A percentile compares a stretch with the other conserved stretches of the same genome.
These are phyloP conservation scores for Talaromyces verruculosus DNA, from an alignment of 2,329 filamentous ascomycete genomes.

Conservation along the genomic window DNA sequence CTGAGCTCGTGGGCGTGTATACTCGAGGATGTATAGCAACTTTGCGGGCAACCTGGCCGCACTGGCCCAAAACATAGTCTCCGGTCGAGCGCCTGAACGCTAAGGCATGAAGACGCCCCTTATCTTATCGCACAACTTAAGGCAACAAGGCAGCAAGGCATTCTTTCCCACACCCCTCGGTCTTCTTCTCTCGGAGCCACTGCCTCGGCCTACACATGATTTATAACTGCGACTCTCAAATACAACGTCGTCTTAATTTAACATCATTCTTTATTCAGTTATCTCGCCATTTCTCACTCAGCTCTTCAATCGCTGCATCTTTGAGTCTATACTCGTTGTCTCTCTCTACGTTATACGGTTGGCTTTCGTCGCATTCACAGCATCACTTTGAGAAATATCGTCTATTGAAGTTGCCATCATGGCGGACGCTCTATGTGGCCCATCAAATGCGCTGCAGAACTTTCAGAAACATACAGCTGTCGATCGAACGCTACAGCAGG, in stretches of 20 bases:
- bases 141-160: conserved; percentile 16
- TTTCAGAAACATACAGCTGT: conserved; percentile 68
- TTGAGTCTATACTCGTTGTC: background rate
- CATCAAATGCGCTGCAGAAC: conserved; percentile 72
- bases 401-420: conserved; percentile 45
- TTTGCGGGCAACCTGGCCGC: conserved; percentile 23
- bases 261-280: background rate
- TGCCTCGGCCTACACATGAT: conserved; percentile 11
- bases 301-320: background rate
- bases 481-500: conserved; percentile 71
- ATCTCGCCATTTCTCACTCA: background rate
- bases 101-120: conserved; percentile 10
- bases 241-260: background rate
- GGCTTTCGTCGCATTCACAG: background rate
- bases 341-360: background rate
- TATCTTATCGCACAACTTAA: conserved; percentile 20
- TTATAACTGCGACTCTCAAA: conserved; percentile 1
- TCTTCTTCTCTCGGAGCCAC: background rate
- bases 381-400: background rate
- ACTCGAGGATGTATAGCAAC: background rate
- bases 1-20: conserved; percentile 5
- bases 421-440: conserved; percentile 69
- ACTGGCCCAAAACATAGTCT: conserved; percentile 16
- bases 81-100: background rate
- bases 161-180: background rate